Percentiles rank a stretch among this genome's conserved stretches.
Conservation (phyloP, 179 eudicot genomes). For the Pouteria campechiana region DNA sequence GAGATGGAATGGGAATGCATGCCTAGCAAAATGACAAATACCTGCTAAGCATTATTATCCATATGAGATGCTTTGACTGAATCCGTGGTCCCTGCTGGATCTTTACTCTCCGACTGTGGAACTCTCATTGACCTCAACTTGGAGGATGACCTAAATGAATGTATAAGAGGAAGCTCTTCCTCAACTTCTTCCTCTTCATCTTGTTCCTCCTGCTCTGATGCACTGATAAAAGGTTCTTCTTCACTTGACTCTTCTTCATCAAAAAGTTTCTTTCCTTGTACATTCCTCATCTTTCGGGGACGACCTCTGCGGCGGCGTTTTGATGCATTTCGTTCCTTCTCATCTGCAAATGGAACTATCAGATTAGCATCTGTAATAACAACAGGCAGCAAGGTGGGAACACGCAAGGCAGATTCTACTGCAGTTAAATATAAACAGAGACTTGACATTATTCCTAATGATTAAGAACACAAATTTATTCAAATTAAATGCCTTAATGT, state of each 20-base stretch:
- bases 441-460: neutral
- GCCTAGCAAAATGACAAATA: too few relatives aligned
- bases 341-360: constrained; percentile 37
- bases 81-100: constrained; percentile 19
- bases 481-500: too few relatives aligned
- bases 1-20: too few relatives aligned
- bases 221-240: constrained; percentile 69
- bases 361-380: neutral
- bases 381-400: neutral
- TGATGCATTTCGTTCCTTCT: constrained; percentile 49
- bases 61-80: constrained; percentile 27
- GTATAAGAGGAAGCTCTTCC: constrained; percentile 61
- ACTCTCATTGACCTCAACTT: constrained; percentile 58
- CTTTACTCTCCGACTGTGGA: constrained; percentile 27
- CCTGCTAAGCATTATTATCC: too few relatives aligned
- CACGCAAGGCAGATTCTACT: neutral
- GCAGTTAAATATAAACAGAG: neutral
- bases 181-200: constrained; percentile 52
- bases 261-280: constrained; percentile 79
- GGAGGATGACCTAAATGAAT: constrained; percentile 56
- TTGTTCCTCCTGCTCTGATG: constrained; percentile 63
- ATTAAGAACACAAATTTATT: too few relatives aligned
- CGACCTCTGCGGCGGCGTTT: constrained; percentile 89
- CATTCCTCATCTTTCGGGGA: constrained; percentile 42
- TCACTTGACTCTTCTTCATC: constrained; percentile 81